Base-by-base conservation (phyloP, 2,329 filamentous ascomycete species). In the Pseudocercospora vitis region DNA sequence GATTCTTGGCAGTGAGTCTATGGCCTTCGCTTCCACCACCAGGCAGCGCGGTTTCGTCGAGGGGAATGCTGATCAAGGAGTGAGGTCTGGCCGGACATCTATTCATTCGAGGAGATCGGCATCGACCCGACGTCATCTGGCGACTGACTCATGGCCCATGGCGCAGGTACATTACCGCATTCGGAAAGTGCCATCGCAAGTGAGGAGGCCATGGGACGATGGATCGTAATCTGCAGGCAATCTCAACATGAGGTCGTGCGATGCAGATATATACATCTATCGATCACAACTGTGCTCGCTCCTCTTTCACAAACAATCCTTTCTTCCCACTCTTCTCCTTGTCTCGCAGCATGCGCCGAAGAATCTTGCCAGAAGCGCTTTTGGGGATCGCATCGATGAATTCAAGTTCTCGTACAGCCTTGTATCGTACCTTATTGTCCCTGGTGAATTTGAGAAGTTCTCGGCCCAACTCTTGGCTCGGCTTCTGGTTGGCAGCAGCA, bases 371-470 rank as follows among this genome's bases (percentile, higher is more conserved):
- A 6, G 55, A 61, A 3, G 65, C 63, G 52, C 62, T 68, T 63
- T 70, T 70, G 2, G 68, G 68, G 24, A 70, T 66, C 12, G 59
- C 60, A 9, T 67, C 62, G 11, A 66, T 55, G 52, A 69, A 70
- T 40, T 68, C 77, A 3, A 80, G 72, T 0, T 77, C 77, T 6
- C 71, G 71, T 24, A 80, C 62, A 26, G 68, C 66, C 66, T 80
- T 80, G 49, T 77, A 79, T 45, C 67, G 70, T 0, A 76, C 74
- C 50, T 80, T 60, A 14, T 69, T 67, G 14, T 68, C 67, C 11
- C 60, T 65, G n/a, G 76, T 63, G 55, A 69, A 76, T n/a, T 63
- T 52, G 54, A 74, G 69, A 2, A 80, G 65, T 7, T 73, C 74
- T 40, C 60, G 62, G 37, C 26, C 59, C 42, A 50, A 47, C 2